phyloP scores from a whole-genome alignment of 768 basidiomycete genomes.

The Tulasnella sp. region DNA sequence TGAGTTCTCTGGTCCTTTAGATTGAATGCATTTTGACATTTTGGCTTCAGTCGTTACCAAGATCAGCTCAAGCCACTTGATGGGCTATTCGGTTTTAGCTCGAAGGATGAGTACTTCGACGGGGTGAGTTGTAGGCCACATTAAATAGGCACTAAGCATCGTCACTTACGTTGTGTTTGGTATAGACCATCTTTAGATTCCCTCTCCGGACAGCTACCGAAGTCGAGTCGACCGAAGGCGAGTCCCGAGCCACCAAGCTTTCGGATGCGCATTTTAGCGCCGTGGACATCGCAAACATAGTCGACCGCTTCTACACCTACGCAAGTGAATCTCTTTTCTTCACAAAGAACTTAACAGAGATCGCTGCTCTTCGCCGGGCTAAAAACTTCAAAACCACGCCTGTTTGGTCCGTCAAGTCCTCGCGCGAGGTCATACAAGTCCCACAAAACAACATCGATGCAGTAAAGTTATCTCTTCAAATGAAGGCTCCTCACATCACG shows the following conservation, averaged over 20 bases:
- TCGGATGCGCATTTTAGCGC: neutral
- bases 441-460: neutral
- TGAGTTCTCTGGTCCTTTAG: neutral
- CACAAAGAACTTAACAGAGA: neutral
- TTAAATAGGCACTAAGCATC: neutral
- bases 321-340: slow-evolving; percentile 18
- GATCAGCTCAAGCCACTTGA: slow-evolving; percentile 50
- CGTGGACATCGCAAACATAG: neutral
- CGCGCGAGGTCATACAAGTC: neutral
- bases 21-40: too few relatives aligned
- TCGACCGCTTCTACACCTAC: neutral
- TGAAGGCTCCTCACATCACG: neutral
- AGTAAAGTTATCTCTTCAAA: neutral
- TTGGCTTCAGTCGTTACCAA: slow-evolving; percentile 46
- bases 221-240: slow-evolving; percentile 9
- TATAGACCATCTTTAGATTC: slow-evolving; percentile 53
- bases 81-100: slow-evolving; percentile 50
- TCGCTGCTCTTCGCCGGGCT: neutral
- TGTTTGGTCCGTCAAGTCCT: neutral
- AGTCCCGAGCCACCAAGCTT: slow-evolving; percentile 33
- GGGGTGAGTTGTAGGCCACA: slow-evolving; percentile 46
- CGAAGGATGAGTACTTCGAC: slow-evolving; percentile 42
- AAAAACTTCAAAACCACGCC: too few relatives aligned
- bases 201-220: slow-evolving; percentile 46
- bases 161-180: slow-evolving; percentile 19